Evolutionary conservation across 129 eudicot species (phyloP).

Genomic region (Centella asiatica): DNA sequence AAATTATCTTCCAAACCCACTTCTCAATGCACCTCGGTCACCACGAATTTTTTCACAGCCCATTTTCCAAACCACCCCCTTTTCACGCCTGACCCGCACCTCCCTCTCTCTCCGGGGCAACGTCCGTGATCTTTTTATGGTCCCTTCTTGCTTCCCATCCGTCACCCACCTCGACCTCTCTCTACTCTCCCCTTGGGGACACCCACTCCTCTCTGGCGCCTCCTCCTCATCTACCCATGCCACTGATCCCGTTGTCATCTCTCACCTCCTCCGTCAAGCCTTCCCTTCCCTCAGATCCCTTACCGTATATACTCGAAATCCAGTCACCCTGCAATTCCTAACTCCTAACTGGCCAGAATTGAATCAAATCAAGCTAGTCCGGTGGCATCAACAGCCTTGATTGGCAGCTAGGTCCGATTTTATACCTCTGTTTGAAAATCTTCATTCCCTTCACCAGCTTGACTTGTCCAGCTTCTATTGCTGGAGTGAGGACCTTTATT

Average conservation of each 20-base stretch:
- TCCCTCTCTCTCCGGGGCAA: slow-evolving; percentile 79
- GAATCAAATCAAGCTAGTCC: slow-evolving; percentile 47
- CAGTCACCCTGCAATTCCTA: slow-evolving; percentile 27
- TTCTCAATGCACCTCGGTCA: too few relatives aligned
- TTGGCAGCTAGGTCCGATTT: slow-evolving; percentile 46
- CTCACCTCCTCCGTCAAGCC: slow-evolving; percentile 35
- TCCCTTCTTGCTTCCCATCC: slow-evolving; percentile 65
- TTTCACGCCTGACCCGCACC: slow-evolving; percentile 69
- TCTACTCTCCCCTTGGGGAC: slow-evolving; percentile 90
- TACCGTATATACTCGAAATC: slow-evolving; percentile 47
- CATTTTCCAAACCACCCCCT: too few relatives aligned
- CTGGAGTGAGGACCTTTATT: slow-evolving; percentile 81
- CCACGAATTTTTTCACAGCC: too few relatives aligned
- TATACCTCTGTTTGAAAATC: slow-evolving; percentile 25
- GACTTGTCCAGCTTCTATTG: slow-evolving; percentile 68
- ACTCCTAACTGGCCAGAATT: slow-evolving; percentile 41
- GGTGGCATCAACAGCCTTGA: slow-evolving; percentile 90
- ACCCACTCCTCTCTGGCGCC: slow-evolving; percentile 30
- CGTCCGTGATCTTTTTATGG: slow-evolving; percentile 52
- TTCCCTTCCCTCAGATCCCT: slow-evolving; percentile 56
- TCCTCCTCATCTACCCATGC: slow-evolving; percentile 10
- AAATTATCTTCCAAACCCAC: too few relatives aligned
- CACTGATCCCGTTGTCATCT: slow-evolving; percentile 26
- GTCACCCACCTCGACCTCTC: slow-evolving; percentile 70
- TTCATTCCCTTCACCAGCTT: slow-evolving; percentile 11